Evolutionary conservation across 805 yeast genomes (phyloP), one percentile per base, ranked within the genome.

Genomic region (Alloascoidea hylecoeti): DNA sequence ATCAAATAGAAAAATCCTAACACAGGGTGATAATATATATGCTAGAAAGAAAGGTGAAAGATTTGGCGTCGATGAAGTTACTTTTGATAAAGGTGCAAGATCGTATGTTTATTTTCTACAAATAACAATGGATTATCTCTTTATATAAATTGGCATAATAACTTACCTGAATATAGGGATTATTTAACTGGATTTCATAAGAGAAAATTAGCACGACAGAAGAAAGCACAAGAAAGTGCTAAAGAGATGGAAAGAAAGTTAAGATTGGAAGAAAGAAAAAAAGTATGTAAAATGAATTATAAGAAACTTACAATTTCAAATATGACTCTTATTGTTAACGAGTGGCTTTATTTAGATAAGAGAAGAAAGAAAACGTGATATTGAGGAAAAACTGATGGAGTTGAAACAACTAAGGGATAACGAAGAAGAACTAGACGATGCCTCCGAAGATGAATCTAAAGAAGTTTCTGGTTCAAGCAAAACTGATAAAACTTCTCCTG

Each of bases 181-280:
- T 89, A 76, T 55, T 61, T 89, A 46, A 89, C 96, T 2, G 98
- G 98, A 33, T 89, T 89, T 57, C 97, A 92, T 57, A 89, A 89
- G 60, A 72, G 98, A 51, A 89, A 89, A 55, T 55, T 89, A 14
- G 82, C 82, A 51, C 70, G 97, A 55, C 81, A 82, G 59, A 88
- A 85, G 60, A 76, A 78, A 45, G 97, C 96, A 0, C 75, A 73
- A 46, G 83, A 72, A 42, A 75, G 66, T 49, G 72, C 71, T 37
- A 76, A 78, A 47, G 95, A 88, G 52, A 82, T 78, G 52, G 92
- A 79, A 3, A 67, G 88, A 41, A 61, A 72, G 45, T 75, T 75
- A 2, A 72, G 72, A 48, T 65, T 85, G 6, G 94, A 80, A 46
- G 95, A 83, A 51, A 70, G 96, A 42, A 72, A 75, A 46, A 64